Evolutionary conservation across 176 grass and related monocot species (phyloP).

Genomic region (Canna indica): DNA sequence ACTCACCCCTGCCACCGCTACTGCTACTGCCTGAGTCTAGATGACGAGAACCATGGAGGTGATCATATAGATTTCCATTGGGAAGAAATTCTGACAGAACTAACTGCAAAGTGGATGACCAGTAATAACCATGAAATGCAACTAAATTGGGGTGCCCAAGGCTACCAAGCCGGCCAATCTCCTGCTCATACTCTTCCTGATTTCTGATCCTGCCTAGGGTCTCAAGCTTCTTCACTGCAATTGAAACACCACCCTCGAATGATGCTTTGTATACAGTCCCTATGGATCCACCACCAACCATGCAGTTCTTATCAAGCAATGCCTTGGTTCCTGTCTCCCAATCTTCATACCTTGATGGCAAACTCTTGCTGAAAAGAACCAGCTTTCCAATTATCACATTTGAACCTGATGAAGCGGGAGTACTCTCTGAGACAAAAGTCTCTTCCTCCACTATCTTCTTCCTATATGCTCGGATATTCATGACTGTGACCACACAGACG

Average conservation of each 20-base stretch:
- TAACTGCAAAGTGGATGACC: constrained; percentile 84
- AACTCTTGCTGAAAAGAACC: constrained; percentile 93
- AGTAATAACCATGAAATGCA: constrained; percentile 84
- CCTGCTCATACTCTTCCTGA: constrained; percentile 95
- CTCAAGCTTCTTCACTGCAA: constrained; percentile 89
- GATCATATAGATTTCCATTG: constrained; percentile 72
- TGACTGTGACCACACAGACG: constrained; percentile 61
- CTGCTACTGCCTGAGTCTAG: constrained; percentile 33
- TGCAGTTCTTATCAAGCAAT: constrained; percentile 78
- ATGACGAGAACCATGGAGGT: constrained; percentile 45
- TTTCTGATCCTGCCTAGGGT: constrained; percentile 58
- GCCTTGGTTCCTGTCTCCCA: constrained; percentile 92
- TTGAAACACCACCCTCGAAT: constrained; percentile 69
- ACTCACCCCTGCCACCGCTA: constrained; percentile 29
- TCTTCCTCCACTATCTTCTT: constrained; percentile 47
- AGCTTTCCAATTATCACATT: constrained; percentile 71
- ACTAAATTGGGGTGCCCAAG: constrained; percentile 70
- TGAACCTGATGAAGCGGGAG: constrained; percentile 32
- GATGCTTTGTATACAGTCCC: constrained; percentile 87
- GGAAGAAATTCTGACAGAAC: constrained; percentile 62
- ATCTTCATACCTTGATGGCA: constrained; percentile 91
- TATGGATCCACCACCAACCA: constrained; percentile 78
- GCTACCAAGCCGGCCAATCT: constrained; percentile 67
- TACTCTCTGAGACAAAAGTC: constrained; percentile 73
- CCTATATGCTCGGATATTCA: constrained; percentile 63